These are phyloP conservation scores for Volutella citrinella DNA, from an alignment of 2,329 filamentous ascomycete species.

Conservation along the genomic window DNA sequence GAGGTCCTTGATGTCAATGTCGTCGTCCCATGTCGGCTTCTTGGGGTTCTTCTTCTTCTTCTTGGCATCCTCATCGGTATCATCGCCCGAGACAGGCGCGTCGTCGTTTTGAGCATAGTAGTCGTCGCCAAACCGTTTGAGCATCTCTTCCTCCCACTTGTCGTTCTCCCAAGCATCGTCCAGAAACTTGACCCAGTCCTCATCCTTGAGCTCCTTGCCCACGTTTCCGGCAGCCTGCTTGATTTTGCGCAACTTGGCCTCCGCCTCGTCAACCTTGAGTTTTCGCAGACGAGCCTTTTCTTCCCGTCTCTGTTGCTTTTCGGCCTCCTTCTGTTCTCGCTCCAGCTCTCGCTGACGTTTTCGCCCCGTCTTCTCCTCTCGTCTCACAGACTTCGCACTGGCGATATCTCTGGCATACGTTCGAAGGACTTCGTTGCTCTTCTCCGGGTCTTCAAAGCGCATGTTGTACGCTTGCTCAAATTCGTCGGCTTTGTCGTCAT, in stretches of 20 bases:
- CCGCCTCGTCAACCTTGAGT: slow-evolving; percentile 86
- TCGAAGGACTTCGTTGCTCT: slow-evolving; percentile 81
- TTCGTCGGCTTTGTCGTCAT: slow-evolving; percentile 72
- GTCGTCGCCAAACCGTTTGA: slow-evolving; percentile 78
- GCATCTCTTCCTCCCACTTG: slow-evolving; percentile 89
- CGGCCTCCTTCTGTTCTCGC: slow-evolving; percentile 71
- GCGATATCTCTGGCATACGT: slow-evolving; percentile 87
- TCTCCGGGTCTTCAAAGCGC: slow-evolving; percentile 88
- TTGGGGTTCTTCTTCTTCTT: slow-evolving; percentile 48
- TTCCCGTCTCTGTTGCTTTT: slow-evolving; percentile 70
- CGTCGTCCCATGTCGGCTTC: slow-evolving; percentile 83
- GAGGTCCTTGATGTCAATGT: slow-evolving; percentile 94
- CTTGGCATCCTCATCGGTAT: slow-evolving; percentile 60
- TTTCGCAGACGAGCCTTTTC: slow-evolving; percentile 83
- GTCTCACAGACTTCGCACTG: slow-evolving; percentile 76
- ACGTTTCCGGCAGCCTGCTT: slow-evolving; percentile 81
- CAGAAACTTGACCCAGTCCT: slow-evolving; percentile 81
- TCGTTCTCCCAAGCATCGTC: slow-evolving; percentile 87
- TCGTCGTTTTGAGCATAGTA: slow-evolving; percentile 79
- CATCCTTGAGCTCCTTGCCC: slow-evolving; percentile 63
- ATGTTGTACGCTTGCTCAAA: slow-evolving; percentile 95
- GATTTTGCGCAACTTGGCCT: slow-evolving; percentile 82
- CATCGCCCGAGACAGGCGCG: slow-evolving; percentile 64
- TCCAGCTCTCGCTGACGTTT: slow-evolving; percentile 78
- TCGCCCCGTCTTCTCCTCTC: slow-evolving; percentile 75